phyloP scores from a whole-genome alignment of 1,284 basidiomycete species.

The Ustilago nuda region DNA sequence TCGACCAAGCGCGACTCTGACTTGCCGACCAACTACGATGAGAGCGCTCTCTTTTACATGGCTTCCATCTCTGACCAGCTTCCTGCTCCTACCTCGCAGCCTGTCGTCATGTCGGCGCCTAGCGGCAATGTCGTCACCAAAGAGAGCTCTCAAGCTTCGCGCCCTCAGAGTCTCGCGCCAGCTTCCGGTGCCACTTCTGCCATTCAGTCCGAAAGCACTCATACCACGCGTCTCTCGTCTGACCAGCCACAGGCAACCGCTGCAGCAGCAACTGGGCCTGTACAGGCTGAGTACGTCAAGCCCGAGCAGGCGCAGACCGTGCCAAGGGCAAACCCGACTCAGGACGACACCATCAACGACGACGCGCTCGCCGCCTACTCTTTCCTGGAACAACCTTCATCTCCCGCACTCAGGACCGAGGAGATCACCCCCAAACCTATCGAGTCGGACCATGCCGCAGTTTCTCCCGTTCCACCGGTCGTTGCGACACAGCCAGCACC shows the following conservation, averaged over 20 bases:
- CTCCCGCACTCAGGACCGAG: conserved; percentile 39
- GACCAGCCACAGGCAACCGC: conserved; percentile 22
- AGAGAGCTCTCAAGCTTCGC: conserved; percentile 38
- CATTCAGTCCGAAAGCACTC: conserved; percentile 39
- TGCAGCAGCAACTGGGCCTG: conserved; percentile 2
- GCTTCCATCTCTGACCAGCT: conserved; percentile 61
- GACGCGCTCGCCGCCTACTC: conserved; percentile 64
- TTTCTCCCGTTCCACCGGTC: neutral
- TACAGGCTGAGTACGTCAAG: conserved; percentile 15
- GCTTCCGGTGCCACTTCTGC: conserved; percentile 36
- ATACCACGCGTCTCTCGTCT: conserved; percentile 37
- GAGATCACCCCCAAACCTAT: conserved; percentile 10
- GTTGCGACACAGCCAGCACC: conserved; percentile 5
- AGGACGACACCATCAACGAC: conserved; percentile 51
- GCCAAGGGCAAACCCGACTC: conserved; percentile 9
- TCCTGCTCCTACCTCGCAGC: conserved; percentile 39
- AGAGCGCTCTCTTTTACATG: conserved; percentile 64
- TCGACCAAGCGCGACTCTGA: conserved; percentile 36
- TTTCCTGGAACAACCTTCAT: conserved; percentile 61
- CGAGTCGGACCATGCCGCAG: conserved; percentile 23
- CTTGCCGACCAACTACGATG: conserved; percentile 55
- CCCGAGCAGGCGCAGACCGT: conserved; percentile 2
- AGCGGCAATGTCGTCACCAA: conserved; percentile 30
- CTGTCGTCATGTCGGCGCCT: conserved; percentile 37
- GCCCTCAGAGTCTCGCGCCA: conserved; percentile 41